These are phyloP conservation scores for Huntiella savannae DNA, from an alignment of 2,329 filamentous ascomycete genomes.

Conservation along the genomic window DNA sequence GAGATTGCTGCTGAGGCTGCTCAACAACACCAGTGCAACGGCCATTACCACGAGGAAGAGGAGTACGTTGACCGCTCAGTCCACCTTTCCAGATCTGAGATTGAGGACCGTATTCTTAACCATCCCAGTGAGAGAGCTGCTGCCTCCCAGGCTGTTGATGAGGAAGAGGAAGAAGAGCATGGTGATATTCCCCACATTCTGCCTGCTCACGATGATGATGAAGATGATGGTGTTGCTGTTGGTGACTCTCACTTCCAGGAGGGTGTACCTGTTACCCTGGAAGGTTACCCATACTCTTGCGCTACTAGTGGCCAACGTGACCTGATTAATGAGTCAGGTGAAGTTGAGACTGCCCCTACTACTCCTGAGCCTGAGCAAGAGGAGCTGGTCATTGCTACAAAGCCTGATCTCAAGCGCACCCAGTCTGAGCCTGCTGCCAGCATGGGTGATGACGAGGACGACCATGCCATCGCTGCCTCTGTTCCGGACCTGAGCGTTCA, in stretches of 20 bases:
- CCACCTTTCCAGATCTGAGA: neutral
- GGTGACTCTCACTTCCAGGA: conserved; percentile 3
- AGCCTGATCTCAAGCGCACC: neutral
- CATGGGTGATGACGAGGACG: neutral
- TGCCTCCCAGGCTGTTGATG: neutral
- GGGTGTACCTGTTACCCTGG: neutral
- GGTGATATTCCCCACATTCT: conserved; percentile 5
- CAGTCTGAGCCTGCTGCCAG: neutral
- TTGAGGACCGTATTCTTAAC: neutral
- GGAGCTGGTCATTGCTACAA: neutral
- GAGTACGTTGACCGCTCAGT: neutral
- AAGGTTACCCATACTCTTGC: neutral
- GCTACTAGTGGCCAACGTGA: neutral
- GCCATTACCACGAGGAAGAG: conserved; percentile 2
- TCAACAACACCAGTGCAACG: conserved; percentile 1
- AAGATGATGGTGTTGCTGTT: conserved; percentile 3
- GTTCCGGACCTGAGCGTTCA: neutral
- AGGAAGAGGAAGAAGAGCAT: neutral
- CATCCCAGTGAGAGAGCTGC: neutral
- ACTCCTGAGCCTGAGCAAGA: conserved; percentile 9
- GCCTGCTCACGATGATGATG: conserved; percentile 4
- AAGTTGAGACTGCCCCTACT: conserved; percentile 9
- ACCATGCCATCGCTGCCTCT: neutral
- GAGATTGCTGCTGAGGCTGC: neutral
- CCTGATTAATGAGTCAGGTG: conserved; percentile 2